Conservation (phyloP, 2,329 filamentous ascomycete genomes). For the Coniochaeta sp. region DNA sequence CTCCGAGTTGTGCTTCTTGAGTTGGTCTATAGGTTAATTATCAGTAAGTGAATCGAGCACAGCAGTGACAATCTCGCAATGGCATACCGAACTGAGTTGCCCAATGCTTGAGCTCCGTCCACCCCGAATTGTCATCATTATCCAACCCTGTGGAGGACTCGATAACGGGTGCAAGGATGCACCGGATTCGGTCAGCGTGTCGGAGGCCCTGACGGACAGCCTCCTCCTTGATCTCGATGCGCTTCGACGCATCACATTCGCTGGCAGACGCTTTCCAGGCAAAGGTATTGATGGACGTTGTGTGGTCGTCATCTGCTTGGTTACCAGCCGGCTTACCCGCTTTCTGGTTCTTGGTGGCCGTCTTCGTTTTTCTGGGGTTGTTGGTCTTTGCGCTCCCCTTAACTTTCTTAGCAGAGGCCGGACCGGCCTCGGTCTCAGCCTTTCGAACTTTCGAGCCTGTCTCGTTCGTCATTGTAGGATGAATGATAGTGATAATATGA, state of each 20-base stretch:
- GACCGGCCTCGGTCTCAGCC: background rate
- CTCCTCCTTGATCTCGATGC: background rate
- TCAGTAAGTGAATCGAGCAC: background rate
- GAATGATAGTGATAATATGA: background rate
- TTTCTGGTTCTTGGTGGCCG: background rate
- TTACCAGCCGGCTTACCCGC: no score
- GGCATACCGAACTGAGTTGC: background rate
- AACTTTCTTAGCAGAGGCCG: background rate
- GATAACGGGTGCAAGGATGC: background rate
- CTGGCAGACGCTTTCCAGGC: background rate
- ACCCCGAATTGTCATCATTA: background rate
- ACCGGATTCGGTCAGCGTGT: background rate
- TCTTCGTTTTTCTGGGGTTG: background rate
- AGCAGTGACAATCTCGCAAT: no score
- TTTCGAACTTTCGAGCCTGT: background rate
- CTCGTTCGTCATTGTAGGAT: background rate
- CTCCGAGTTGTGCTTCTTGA: background rate
- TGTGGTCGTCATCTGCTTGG: no score
- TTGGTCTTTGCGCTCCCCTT: background rate
- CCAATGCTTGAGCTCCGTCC: background rate
- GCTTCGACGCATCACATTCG: background rate
- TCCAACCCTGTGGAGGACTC: background rate
- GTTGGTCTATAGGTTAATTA: background rate
- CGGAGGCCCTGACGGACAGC: background rate
- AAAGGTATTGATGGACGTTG: background rate